Base-by-base conservation (phyloP, 2,329 filamentous ascomycete genomes). In the Ascosphaera apis region DNA sequence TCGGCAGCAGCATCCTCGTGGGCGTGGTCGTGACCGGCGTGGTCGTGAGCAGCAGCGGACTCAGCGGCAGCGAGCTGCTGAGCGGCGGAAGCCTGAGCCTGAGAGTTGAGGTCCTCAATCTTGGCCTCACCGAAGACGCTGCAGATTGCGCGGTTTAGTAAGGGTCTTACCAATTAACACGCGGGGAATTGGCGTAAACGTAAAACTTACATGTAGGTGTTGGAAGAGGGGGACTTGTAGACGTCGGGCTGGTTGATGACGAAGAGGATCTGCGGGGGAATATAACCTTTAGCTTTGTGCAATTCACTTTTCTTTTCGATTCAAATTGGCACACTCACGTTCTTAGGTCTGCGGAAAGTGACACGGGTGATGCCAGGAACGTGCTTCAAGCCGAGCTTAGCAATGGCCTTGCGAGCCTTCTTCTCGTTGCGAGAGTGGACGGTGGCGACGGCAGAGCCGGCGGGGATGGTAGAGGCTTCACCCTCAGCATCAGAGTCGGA, bases 111-210 rank as follows among this genome's bases (percentile, higher is more conserved):
- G 63, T 98, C 91, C 73, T 98, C 88, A 47, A 98, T 95, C 80
- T 98, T 98, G 57, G 91, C 88, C 71, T 98, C 91, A 61, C 88
- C 88, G 58, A 98, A 98, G 62, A 95, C 91, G 65, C 86, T 93
- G 49, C 40, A 41, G 38, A 39, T 37, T 42, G 31, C 36, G 7
- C 15, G 5, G 23, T 33, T 33, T n/a, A n/a, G n/a, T n/a, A n/a
- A n/a, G 34, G 36, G 13, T 9, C 9, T 15, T 34, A 25, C 16
- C 15, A 36, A 12, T 4, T 13, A 21, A 3, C 25, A n/a, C n/a
- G n/a, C n/a, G n/a, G n/a, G n/a, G n/a, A n/a, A n/a, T n/a, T n/a
- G n/a, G n/a, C n/a, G n/a, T n/a, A n/a, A n/a, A n/a, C n/a, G n/a
- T n/a, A n/a, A 37, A 44, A 60, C 83, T 72, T 65, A 95, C 86